These are phyloP conservation scores for Lentinus brumalis DNA, from an alignment of 768 basidiomycete species.

Conservation along the genomic window DNA sequence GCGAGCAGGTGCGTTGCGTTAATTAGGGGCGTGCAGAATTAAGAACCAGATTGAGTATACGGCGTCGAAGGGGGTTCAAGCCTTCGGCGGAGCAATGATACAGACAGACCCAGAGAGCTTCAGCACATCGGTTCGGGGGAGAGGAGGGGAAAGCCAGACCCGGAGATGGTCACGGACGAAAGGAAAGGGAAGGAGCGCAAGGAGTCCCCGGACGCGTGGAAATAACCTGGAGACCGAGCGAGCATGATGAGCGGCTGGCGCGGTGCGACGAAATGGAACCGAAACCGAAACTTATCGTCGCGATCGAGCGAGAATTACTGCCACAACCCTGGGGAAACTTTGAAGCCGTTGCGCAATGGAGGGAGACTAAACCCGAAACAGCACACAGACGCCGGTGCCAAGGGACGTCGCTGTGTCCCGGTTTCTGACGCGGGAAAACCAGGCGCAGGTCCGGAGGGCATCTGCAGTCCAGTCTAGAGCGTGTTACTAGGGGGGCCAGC, in stretches of 20 bases:
- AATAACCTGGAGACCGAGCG: slow-evolving; percentile 23
- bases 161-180: slow-evolving; percentile 18
- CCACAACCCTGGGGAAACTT: slow-evolving; percentile 20
- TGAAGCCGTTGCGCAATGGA: slow-evolving; percentile 22
- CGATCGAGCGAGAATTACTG: slow-evolving; percentile 21
- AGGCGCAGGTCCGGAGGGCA: slow-evolving; percentile 11
- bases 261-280: slow-evolving; percentile 25
- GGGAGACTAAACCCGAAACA: slow-evolving; percentile 16
- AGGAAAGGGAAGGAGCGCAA: slow-evolving; percentile 19
- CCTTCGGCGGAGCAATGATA: slow-evolving; percentile 30
- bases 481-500: slow-evolving; percentile 18
- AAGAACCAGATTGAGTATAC: slow-evolving; percentile 24
- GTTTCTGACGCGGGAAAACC: slow-evolving; percentile 16
- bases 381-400: slow-evolving; percentile 18
- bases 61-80: slow-evolving; percentile 27
- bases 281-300: slow-evolving; percentile 28
- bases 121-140: slow-evolving; percentile 25
- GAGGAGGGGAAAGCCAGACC: slow-evolving; percentile 21
- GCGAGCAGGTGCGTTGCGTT: slow-evolving; percentile 17
- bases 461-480: slow-evolving; percentile 19
- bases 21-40: slow-evolving; percentile 23
- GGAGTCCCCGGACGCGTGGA: slow-evolving; percentile 21
- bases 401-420: slow-evolving; percentile 15
- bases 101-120: slow-evolving; percentile 28
- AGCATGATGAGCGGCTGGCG: slow-evolving; percentile 25